phyloP scores from a whole-genome alignment of 2,329 filamentous ascomycete genomes.

The Penicillium palitans region DNA sequence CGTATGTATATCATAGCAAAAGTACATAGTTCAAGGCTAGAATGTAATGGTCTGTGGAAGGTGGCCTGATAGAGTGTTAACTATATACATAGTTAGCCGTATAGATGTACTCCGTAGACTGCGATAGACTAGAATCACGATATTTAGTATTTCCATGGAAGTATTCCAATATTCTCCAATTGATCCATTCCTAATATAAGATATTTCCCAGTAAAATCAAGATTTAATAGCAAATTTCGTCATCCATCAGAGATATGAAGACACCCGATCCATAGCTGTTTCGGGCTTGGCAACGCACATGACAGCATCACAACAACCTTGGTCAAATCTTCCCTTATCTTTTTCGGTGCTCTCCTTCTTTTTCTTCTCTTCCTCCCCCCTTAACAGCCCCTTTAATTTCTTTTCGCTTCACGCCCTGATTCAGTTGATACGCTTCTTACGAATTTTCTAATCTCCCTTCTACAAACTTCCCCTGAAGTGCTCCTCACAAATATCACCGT shows the following conservation, averaged over 20 bases:
- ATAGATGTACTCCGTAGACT: neutral
- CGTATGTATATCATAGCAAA: too few relatives aligned
- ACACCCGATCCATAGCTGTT: neutral
- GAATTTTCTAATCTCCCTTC: slow-evolving; percentile 5
- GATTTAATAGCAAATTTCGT: neutral
- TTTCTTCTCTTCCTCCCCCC: neutral
- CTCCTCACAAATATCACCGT: slow-evolving; percentile 11
- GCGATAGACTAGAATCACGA: too few relatives aligned
- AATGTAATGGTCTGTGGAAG: too few relatives aligned
- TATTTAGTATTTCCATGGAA: too few relatives aligned
- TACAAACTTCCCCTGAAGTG: neutral
- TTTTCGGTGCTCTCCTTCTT: slow-evolving; percentile 15
- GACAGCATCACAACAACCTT: slow-evolving; percentile 26
- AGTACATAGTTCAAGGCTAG: too few relatives aligned
- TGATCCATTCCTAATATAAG: too few relatives aligned
- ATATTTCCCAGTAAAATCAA: too few relatives aligned
- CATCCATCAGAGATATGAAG: neutral
- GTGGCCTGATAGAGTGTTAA: too few relatives aligned
- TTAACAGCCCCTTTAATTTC: neutral
- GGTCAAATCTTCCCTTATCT: slow-evolving; percentile 23
- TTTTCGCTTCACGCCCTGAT: neutral
- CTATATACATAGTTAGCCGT: too few relatives aligned
- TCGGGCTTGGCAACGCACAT: slow-evolving; percentile 28
- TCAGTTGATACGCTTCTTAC: slow-evolving; percentile 9
- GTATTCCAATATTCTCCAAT: too few relatives aligned